phyloP scores from a whole-genome alignment of 139 green algal genomes.

The Coelastrella sp. region DNA sequence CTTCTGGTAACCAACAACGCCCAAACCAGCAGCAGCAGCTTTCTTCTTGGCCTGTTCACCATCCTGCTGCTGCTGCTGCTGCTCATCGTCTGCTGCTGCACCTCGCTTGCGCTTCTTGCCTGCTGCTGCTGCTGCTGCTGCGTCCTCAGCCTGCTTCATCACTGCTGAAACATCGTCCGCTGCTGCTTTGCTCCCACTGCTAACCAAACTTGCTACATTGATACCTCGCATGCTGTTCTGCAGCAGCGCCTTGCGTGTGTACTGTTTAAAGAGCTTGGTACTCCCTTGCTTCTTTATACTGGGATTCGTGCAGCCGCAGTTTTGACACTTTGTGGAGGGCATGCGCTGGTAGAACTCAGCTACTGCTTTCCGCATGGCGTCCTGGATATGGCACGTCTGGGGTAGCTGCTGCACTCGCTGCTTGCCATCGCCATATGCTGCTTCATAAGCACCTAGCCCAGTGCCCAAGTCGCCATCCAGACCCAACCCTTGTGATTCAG shows the following conservation, averaged over 20 bases:
- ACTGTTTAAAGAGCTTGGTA: conserved; percentile 67
- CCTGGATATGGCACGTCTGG: conserved; percentile 41
- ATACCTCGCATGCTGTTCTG: conserved; percentile 60
- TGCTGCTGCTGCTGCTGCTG: conserved; percentile 32
- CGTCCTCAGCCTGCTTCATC: conserved; percentile 36
- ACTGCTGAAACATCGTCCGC: background rate
- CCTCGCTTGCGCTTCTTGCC: conserved; percentile 33
- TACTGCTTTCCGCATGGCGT: conserved; percentile 65
- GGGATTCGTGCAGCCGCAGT: conserved; percentile 79
- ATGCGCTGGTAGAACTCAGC: conserved; percentile 82
- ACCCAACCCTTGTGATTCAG: background rate
- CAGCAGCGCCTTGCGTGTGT: conserved; percentile 55
- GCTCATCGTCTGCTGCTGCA: conserved; percentile 3
- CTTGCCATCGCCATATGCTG: conserved; percentile 12
- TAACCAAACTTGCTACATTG: conserved; percentile 51
- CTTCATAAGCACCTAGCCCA: conserved; percentile 26
- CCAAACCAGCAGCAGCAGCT: background rate
- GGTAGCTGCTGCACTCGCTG: background rate
- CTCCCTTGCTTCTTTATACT: conserved; percentile 66
- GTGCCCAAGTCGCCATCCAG: conserved; percentile 6
- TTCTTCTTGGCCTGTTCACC: conserved; percentile 50
- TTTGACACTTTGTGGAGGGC: conserved; percentile 79
- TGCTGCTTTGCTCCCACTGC: conserved; percentile 42
- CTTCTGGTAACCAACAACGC: background rate
- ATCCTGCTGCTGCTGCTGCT: conserved; percentile 31